phyloP scores from a whole-genome alignment of 768 basidiomycete genomes.

The Termitomyces sp. region DNA sequence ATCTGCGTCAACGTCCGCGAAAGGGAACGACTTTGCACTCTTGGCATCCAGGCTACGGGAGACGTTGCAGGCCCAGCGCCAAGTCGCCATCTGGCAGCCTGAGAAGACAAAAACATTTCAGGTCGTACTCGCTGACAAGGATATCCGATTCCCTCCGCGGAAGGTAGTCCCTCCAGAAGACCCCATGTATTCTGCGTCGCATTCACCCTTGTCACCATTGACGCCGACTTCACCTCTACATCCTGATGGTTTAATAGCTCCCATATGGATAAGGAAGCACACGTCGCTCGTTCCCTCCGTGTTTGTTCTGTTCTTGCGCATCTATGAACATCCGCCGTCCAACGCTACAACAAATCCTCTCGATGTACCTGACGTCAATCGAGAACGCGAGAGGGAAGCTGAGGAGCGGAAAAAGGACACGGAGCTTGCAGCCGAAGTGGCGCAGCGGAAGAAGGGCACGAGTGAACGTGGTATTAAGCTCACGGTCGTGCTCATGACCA shows the following conservation, averaged over 20 bases:
- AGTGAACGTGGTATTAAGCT: conserved; percentile 89
- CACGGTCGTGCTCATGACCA: conserved; percentile 91
- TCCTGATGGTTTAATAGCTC: conserved; percentile 94
- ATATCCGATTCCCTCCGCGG: conserved; percentile 80
- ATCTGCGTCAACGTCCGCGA: conserved; percentile 15
- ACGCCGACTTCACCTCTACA: conserved; percentile 84
- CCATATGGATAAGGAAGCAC: conserved; percentile 98
- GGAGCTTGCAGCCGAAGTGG: conserved; percentile 76
- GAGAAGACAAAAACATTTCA: conserved; percentile 74
- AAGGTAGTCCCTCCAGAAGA: conserved; percentile 64
- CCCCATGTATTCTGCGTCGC: conserved; percentile 49
- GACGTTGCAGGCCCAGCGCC: conserved; percentile 56
- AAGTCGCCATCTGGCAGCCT: conserved; percentile 65
- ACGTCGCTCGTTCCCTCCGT: conserved; percentile 88
- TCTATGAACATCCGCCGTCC: conserved; percentile 58
- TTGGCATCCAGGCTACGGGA: conserved; percentile 64
- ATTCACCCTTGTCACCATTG: conserved; percentile 92
- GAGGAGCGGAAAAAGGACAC: conserved; percentile 72
- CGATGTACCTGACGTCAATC: conserved; percentile 46
- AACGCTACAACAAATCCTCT: conserved; percentile 44
- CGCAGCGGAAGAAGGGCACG: conserved; percentile 69
- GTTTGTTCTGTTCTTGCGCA: conserved; percentile 84
- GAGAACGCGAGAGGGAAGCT: conserved; percentile 49
- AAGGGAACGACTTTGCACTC: conserved; percentile 53
- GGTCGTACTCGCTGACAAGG: conserved; percentile 78